Evolutionary conservation across 225 moss, liverwort and hornwort genomes (phyloP), one percentile per base, ranked within the genome.

Genomic region (Pleurozium schreberi): DNA sequence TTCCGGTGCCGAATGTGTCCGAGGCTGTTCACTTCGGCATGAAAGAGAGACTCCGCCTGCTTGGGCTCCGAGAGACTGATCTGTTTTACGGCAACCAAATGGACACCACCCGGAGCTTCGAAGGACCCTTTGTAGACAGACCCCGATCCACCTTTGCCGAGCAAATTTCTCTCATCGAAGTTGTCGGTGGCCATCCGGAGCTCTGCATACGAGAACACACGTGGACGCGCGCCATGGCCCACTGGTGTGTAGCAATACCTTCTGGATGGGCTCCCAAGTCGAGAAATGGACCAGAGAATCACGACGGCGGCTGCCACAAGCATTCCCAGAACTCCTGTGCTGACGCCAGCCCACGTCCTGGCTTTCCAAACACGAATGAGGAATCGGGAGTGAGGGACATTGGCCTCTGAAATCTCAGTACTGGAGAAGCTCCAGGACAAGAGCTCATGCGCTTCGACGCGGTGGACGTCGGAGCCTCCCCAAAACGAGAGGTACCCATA

Each of bases 161-260:
- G 40, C 25, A 69, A 25, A 25, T 69, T 69, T 25, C 14, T 69
- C 14, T 69, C 25, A 40, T 40, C 40, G 14, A 69, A 69, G 40
- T 69, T 69, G 69, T 25, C 0, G 0, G 69, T 69, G 25, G 14
- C 69, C 5, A 2, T 25, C 11, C 25, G 69, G 12, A 93, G 64
- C 82, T 93, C 90, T 49, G 66, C 85, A 45, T 43, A 93, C 5
- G 88, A 91, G 34, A 86, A 95, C 21, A 70, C 89, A 38, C 49
- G 76, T 3, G 87, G 93, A 5, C 10, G 11, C 18, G 74, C 31
- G 3, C 45, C 47, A 0, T 18, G 74, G 3, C 18, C 31, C 28
- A 43, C 11, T 45, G 27, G 5, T 3, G 43, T 28, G 2, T 28
- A 43, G 28, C 71, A 9, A 16, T 14, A 42, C 11, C 42, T 5